phyloP scores from a whole-genome alignment of 768 basidiomycete species.

The Calocera viscosa region DNA sequence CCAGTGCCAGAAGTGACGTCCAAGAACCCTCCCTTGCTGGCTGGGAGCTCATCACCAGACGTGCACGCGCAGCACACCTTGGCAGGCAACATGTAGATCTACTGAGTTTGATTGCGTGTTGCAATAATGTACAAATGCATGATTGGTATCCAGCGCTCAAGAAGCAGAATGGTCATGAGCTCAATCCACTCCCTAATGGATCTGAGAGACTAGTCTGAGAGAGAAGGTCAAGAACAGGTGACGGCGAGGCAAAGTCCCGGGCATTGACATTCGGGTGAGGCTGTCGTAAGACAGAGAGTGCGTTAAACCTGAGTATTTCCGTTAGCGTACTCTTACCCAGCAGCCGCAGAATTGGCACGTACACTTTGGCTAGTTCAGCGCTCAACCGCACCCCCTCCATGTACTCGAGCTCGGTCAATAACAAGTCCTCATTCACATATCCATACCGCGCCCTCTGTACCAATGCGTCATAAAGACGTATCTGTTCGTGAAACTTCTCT shows the following conservation, averaged over 20 bases:
- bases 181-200: background rate
- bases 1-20: no score
- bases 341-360: background rate
- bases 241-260: background rate
- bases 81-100: no score
- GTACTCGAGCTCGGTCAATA: background rate
- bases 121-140: background rate
- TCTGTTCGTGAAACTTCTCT: slow-evolving; percentile 5
- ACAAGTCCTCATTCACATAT: background rate
- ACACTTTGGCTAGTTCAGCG: background rate
- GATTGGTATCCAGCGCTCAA: background rate
- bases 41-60: no score
- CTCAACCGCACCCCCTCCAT: background rate
- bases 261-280: background rate
- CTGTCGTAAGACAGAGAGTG: background rate
- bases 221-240: background rate
- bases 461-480: background rate
- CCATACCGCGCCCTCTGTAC: background rate
- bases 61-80: no score
- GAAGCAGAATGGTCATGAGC: background rate
- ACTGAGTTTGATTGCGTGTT: background rate
- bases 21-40: no score
- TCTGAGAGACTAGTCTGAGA: background rate
- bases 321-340: background rate
- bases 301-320: background rate